phyloP scores from a whole-genome alignment of 257 asterid species.

The Nemophila menziesii region DNA sequence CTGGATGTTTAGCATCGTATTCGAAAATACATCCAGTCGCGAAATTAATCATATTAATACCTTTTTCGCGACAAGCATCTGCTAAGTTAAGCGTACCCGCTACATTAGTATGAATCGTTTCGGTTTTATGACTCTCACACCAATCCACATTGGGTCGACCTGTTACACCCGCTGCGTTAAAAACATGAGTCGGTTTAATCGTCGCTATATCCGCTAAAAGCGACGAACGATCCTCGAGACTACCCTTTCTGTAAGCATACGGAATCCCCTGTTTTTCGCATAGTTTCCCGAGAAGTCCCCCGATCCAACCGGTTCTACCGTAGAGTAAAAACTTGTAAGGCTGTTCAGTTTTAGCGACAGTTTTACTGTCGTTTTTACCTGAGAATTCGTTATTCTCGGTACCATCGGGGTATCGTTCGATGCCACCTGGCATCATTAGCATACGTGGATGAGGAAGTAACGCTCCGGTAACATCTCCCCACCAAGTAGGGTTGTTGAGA shows the following conservation, averaged over 20 bases:
- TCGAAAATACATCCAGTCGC: slow-evolving; percentile 98
- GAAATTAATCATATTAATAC: slow-evolving; percentile 59
- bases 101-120: slow-evolving; percentile 82
- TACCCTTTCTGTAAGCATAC: slow-evolving; percentile 79
- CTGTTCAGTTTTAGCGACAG: slow-evolving; percentile 25
- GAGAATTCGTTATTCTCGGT: slow-evolving; percentile 45
- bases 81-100: slow-evolving; percentile 88
- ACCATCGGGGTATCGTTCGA: slow-evolving; percentile 53
- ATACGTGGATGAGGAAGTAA: slow-evolving; percentile 96
- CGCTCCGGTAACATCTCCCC: slow-evolving; percentile 99
- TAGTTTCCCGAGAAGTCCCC: slow-evolving; percentile 84
- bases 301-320: slow-evolving; percentile 93
- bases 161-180: slow-evolving; percentile 96
- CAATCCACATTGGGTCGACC: slow-evolving; percentile 98
- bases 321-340: slow-evolving; percentile 76
- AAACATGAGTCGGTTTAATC: slow-evolving; percentile 81
- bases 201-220: slow-evolving; percentile 50
- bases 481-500: slow-evolving; percentile 72
- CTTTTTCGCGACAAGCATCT: slow-evolving; percentile 74
- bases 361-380: slow-evolving; percentile 33
- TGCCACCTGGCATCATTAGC: slow-evolving; percentile 91
- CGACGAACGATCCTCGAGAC: slow-evolving; percentile 60
- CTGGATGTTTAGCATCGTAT: slow-evolving; percentile 69
- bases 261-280: slow-evolving; percentile 86
- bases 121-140: slow-evolving; percentile 86